Percentiles rank a stretch among this genome's conserved stretches.
phyloP scores from a whole-genome alignment of 2,329 filamentous ascomycete species.

The Sporothrix phasma region DNA sequence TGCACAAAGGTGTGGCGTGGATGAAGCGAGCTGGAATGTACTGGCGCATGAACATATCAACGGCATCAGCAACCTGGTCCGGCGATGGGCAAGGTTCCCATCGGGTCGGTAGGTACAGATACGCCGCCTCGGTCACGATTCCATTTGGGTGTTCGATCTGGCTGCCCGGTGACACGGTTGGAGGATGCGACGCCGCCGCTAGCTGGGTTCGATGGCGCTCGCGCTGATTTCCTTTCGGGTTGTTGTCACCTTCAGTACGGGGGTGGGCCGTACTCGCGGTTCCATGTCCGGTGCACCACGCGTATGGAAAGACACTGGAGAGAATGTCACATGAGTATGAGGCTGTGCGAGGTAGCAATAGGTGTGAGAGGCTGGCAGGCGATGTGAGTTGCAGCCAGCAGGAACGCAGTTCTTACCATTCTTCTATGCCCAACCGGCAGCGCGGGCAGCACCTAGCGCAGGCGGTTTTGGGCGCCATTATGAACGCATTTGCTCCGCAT shows the following conservation, averaged over 20 bases:
- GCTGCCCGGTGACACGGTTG: conserved; percentile 14
- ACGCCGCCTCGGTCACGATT: background rate
- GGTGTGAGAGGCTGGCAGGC: background rate
- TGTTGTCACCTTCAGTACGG: conserved; percentile 40
- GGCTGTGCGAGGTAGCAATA: no score
- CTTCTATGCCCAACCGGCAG: conserved; percentile 38
- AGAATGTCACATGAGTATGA: background rate
- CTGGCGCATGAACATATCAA: conserved; percentile 42
- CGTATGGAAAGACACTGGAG: conserved; percentile 39
- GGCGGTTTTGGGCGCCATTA: conserved; percentile 16
- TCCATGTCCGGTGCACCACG: conserved; percentile 46
- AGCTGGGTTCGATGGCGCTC: background rate
- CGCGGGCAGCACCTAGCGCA: conserved; percentile 43
- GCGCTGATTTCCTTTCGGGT: conserved; percentile 26
- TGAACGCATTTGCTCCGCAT: conserved; percentile 22
- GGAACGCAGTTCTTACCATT: conserved; percentile 35
- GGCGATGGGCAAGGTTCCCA: conserved; percentile 43
- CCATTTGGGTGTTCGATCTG: background rate
- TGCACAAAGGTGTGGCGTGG: conserved; percentile 40
- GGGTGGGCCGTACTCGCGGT: conserved; percentile 47
- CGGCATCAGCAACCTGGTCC: conserved; percentile 40
- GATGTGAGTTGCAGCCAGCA: background rate
- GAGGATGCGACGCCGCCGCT: background rate
- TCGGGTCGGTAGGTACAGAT: conserved; percentile 28
- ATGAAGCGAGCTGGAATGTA: conserved; percentile 53